A percentile compares a stretch with the other conserved stretches of the same genome.
These are phyloP conservation scores for Parasarocladium wereldwijsianum DNA, from an alignment of 2,329 filamentous ascomycete species.

Conservation along the genomic window DNA sequence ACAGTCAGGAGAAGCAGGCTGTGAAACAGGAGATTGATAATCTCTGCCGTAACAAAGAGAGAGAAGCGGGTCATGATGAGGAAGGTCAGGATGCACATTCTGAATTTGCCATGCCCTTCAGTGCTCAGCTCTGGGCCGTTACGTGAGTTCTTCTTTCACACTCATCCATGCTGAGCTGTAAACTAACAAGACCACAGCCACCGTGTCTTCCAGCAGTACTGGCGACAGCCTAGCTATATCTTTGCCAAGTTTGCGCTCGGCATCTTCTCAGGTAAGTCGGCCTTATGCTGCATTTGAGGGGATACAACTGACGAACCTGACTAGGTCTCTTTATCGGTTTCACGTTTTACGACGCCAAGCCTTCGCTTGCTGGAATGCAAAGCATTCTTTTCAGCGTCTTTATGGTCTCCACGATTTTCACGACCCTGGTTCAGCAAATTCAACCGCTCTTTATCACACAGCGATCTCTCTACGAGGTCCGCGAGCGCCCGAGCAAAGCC, in stretches of 20 bases:
- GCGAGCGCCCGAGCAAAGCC: slow-evolving; percentile 57
- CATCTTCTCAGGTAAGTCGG: no score
- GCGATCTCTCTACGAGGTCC: slow-evolving; percentile 60
- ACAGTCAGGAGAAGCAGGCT: slow-evolving; percentile 31
- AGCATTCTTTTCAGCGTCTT: slow-evolving; percentile 64
- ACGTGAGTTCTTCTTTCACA: no score
- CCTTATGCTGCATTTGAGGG: no score
- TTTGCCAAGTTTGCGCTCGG: slow-evolving; percentile 55
- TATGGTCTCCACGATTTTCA: slow-evolving; percentile 63
- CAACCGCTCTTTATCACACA: slow-evolving; percentile 68
- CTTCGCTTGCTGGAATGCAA: slow-evolving; percentile 53
- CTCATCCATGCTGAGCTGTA: no score
- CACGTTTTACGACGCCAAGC: slow-evolving; percentile 44
- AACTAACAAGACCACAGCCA: no score
- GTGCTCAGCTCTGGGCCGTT: slow-evolving; percentile 48
- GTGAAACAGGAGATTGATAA: slow-evolving; percentile 48
- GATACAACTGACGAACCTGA: no score
- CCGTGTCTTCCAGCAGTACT: slow-evolving; percentile 66
- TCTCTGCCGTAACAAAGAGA: slow-evolving; percentile 37
- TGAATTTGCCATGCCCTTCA: slow-evolving; percentile 69
- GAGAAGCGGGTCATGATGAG: no score
- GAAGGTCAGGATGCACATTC: slow-evolving; percentile 20
- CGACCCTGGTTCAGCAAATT: slow-evolving; percentile 53
- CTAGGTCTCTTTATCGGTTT: slow-evolving; percentile 65
- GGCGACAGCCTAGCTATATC: slow-evolving; percentile 62